These are phyloP conservation scores for Lodderomyces beijingensis DNA, from an alignment of 1,139 yeast genomes.

Conservation along the genomic window DNA sequence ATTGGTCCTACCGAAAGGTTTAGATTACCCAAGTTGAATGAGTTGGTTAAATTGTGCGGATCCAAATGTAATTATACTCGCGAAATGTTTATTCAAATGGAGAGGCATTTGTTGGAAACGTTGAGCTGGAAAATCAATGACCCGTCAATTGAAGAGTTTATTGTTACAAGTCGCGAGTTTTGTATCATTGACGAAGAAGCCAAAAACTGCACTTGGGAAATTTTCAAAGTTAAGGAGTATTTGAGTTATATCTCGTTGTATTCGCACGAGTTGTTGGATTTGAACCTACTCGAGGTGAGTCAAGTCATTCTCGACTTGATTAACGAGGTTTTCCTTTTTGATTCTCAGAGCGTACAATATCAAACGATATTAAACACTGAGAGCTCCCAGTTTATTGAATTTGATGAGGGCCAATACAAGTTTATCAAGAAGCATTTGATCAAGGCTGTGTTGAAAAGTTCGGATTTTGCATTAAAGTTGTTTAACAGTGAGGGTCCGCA, in stretches of 20 bases:
- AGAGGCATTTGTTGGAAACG: constrained; percentile 51
- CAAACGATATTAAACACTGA: constrained; percentile 2
- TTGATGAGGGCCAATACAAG: constrained; percentile 23
- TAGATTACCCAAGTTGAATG: constrained; percentile 59
- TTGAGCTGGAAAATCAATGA: constrained; percentile 60
- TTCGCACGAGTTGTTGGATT: constrained; percentile 33
- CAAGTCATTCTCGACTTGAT: constrained; percentile 34
- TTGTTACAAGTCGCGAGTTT: constrained; percentile 31
- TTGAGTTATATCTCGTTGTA: constrained; percentile 35
- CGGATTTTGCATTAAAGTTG: constrained; percentile 29
- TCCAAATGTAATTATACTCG: constrained; percentile 54
- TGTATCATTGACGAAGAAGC: constrained; percentile 14
- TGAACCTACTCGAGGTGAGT: constrained; percentile 29
- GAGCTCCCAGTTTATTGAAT: constrained; percentile 9
- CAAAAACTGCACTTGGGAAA: constrained; percentile 18
- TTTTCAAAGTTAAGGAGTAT: constrained; percentile 36
- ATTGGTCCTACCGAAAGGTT: constrained; percentile 65
- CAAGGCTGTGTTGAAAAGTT: constrained; percentile 27
- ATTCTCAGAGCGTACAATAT: constrained; percentile 12
- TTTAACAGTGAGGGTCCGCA: constrained; percentile 37
- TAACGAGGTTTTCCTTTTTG: constrained; percentile 26
- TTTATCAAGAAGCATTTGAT: constrained; percentile 30
- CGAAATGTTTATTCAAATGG: constrained; percentile 58
- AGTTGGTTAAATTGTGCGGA: constrained; percentile 58
- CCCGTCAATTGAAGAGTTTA: constrained; percentile 53